Conservation (phyloP, 1,284 basidiomycete genomes). For the Peniophora sp. region DNA sequence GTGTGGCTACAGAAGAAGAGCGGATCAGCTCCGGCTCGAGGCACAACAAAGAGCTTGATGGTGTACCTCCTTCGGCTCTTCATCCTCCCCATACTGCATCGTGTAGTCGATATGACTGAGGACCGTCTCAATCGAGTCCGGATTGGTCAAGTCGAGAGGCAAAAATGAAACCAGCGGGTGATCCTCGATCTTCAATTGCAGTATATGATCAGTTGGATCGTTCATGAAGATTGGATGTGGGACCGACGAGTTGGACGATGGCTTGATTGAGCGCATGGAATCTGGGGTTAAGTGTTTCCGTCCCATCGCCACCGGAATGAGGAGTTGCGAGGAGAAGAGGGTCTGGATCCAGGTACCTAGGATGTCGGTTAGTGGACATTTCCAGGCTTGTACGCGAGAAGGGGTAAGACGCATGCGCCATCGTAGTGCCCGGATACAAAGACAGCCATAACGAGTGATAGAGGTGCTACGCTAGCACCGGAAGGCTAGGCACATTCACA, state of each 20-base stretch:
- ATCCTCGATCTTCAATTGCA: conserved; percentile 78
- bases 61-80: conserved; percentile 82
- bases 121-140: conserved; percentile 86
- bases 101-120: conserved; percentile 96
- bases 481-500: too few relatives aligned
- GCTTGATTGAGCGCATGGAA: conserved; percentile 94
- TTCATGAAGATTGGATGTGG: background rate
- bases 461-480: too few relatives aligned
- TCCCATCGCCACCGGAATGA: conserved; percentile 52
- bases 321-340: conserved; percentile 77
- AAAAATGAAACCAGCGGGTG: conserved; percentile 97
- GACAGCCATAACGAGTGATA: too few relatives aligned
- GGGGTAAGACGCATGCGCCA: too few relatives aligned
- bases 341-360: conserved; percentile 92
- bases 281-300: conserved; percentile 65
- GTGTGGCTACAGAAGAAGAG: conserved; percentile 46
- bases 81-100: conserved; percentile 94
- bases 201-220: background rate
- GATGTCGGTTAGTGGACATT: too few relatives aligned
- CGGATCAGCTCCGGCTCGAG: background rate
- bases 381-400: too few relatives aligned
- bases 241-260: conserved; percentile 83
- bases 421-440: too few relatives aligned
- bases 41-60: background rate
- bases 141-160: conserved; percentile 85